Percentiles rank a stretch among this genome's conserved stretches.
phyloP scores from a whole-genome alignment of 805 yeast genomes.

The Wickerhamomyces kurtzmanii region DNA sequence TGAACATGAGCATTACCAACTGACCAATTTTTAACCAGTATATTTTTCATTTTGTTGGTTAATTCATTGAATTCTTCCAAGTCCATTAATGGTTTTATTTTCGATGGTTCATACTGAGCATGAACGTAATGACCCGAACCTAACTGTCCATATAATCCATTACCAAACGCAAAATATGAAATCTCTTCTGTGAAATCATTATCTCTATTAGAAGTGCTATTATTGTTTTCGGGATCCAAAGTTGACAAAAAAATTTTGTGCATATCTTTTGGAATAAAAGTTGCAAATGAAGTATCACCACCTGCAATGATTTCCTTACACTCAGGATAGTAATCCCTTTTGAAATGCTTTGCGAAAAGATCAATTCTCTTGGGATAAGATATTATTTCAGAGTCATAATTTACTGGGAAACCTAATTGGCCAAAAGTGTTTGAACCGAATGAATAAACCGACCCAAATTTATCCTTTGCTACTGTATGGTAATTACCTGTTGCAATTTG shows the following conservation, averaged over 20 bases:
- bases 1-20: constrained; percentile 61
- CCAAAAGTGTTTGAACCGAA: constrained; percentile 85
- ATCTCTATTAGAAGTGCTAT: constrained; percentile 13
- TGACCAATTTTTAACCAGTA: constrained; percentile 41
- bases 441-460: constrained; percentile 61
- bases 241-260: constrained; percentile 15
- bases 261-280: constrained; percentile 22
- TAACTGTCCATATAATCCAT: constrained; percentile 77
- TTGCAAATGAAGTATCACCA: constrained; percentile 52
- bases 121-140: constrained; percentile 75
- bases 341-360: constrained; percentile 28
- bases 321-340: constrained; percentile 31
- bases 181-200: constrained; percentile 20
- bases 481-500: constrained; percentile 64
- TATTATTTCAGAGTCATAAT: constrained; percentile 53
- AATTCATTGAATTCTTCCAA: constrained; percentile 48
- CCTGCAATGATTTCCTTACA: constrained; percentile 57
- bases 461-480: constrained; percentile 66
- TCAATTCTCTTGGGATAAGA: constrained; percentile 58
- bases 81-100: constrained; percentile 28
- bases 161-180: constrained; percentile 59
- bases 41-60: constrained; percentile 26
- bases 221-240: constrained; percentile 6
- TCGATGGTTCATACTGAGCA: constrained; percentile 58
- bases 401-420: constrained; percentile 68